Conservation (phyloP, 176 grass and related monocot species). For the Carex kokanica region DNA sequence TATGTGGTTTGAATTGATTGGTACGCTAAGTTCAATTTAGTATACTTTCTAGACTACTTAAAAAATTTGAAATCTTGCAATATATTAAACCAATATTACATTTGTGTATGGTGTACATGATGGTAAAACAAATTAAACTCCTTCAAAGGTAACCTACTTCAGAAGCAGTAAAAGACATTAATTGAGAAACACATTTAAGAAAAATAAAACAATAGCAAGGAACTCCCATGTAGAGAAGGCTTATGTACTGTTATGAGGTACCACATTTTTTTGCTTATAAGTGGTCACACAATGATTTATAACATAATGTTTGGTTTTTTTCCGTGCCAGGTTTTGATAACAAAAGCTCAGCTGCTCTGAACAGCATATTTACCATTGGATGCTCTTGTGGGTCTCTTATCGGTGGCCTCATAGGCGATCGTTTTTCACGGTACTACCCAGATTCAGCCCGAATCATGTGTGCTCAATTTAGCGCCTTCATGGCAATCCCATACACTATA, state of each 20-base stretch:
- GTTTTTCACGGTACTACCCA: slow-evolving; percentile 46
- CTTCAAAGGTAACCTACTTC: neutral
- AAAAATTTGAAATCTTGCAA: neutral
- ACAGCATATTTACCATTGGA: slow-evolving; percentile 79
- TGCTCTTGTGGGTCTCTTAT: slow-evolving; percentile 69
- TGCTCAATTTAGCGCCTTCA: slow-evolving; percentile 90
- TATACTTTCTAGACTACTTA: neutral
- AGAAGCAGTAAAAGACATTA: neutral
- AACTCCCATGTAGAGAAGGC: neutral
- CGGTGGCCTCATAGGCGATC: slow-evolving; percentile 68
- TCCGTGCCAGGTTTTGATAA: slow-evolving; percentile 71
- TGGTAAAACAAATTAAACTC: neutral
- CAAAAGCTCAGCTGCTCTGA: slow-evolving; percentile 57
- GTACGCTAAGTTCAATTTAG: slow-evolving; percentile 29
- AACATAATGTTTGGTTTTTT: neutral
- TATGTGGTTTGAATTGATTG: slow-evolving; percentile 96
- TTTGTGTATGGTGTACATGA: neutral
- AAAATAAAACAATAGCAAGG: neutral
- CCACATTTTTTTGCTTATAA: neutral
- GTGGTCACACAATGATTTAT: neutral
- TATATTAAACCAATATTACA: neutral
- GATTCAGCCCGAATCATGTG: slow-evolving; percentile 70
- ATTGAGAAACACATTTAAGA: neutral
- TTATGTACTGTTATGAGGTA: neutral
- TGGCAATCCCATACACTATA: slow-evolving; percentile 78